Percentiles rank a stretch among this genome's conserved stretches.
Evolutionary conservation across 2,329 filamentous ascomycete species (phyloP).

Genomic region (Coniella vitis): DNA sequence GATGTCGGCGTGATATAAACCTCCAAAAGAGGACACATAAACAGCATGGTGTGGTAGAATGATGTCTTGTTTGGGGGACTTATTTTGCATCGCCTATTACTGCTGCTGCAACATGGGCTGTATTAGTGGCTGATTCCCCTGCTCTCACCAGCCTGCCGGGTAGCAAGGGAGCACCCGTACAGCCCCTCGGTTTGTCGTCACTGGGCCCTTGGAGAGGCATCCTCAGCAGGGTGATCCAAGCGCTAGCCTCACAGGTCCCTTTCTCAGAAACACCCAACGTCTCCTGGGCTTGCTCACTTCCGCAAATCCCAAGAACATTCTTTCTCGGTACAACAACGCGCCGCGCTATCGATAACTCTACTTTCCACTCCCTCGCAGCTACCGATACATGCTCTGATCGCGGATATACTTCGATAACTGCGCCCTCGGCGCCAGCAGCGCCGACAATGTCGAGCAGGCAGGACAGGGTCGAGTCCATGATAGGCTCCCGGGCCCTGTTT

Average conservation of each 20-base stretch:
- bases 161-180: background rate
- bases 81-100: background rate
- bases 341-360: background rate
- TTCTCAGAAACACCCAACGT: background rate
- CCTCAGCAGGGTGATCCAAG: background rate
- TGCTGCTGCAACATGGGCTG: background rate
- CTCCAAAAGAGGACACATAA: background rate
- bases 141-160: background rate
- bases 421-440: conserved; percentile 35
- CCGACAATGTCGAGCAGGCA: conserved; percentile 26
- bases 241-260: background rate
- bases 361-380: background rate
- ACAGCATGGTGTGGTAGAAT: conserved; percentile 4
- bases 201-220: background rate
- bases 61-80: conserved; percentile 5
- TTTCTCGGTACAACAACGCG: background rate
- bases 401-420: conserved; percentile 7
- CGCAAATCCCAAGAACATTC: background rate
- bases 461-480: conserved; percentile 29
- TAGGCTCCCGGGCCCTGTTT: conserved; percentile 59
- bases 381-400: conserved; percentile 3
- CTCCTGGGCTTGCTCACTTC: background rate
- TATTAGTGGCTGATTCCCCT: background rate
- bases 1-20: background rate
- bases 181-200: background rate